Base-by-base conservation (phyloP, 257 asterid genomes). In the Parsonsia alboflavescens region DNA sequence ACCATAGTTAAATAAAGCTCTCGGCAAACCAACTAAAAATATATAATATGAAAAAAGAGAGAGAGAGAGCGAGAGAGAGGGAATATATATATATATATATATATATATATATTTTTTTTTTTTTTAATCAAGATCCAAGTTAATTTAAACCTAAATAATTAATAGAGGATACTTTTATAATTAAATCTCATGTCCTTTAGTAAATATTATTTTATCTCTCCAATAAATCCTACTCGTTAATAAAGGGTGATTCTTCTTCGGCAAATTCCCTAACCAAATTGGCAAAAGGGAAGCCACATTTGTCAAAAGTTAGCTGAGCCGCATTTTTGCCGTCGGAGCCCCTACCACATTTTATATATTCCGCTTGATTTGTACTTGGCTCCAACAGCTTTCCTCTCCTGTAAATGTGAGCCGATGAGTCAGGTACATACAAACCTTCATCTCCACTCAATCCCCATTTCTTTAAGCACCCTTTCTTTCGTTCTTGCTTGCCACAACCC, bases 231-330 rank as follows among this genome's bases (percentile, higher is more conserved):
- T n/a, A n/a, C n/a, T n/a, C n/a, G n/a, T n/a, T n/a, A n/a, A n/a
- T n/a, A 33, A 33, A 33, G 3, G 39, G 39, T 1, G 39, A 33
- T 80, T 78, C 82, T 75, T 83, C 67, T 56, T 68, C 78, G 15
- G 74, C 72, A 75, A 52, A 17, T 16, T 52, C 17, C 24, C 58
- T 17, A 69, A 82, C 83, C 76, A 79, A 83, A 80, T 75, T 77
- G 78, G 70, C 3, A 5, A 80, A 71, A 84, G 88, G 63, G 46
- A 17, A 48, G 82, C 64, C 72, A 59, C 48, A 70, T 71, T 75
- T 70, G 84, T 77, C 80, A 78, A 83, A 77, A 76, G 71, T 74
- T 71, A 73, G 82, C 77, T 54, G 44, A 76, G 68, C 45, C 68
- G 64, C 57, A 15, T 6, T 28, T 21, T n/a, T 33, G 68, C 67